Evolutionary conservation across 2,329 filamentous ascomycete genomes (phyloP).

Genomic region (Hypomyces perniciosus): DNA sequence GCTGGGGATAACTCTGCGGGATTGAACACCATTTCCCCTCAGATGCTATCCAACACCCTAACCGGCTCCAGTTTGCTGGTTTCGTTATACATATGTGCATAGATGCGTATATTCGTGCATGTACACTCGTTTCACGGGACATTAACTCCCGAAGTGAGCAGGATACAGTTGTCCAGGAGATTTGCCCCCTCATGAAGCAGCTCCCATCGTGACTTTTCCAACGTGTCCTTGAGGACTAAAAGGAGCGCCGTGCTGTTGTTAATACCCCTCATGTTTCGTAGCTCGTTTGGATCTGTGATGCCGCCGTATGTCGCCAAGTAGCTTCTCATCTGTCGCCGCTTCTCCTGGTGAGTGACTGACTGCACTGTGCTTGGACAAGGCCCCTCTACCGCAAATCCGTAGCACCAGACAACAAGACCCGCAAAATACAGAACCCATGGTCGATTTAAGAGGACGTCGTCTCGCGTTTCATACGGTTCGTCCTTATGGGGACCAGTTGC

Average conservation of each 20-base stretch:
- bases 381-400: constrained; percentile 86
- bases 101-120: neutral
- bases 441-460: constrained; percentile 84
- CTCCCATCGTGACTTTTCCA: constrained; percentile 83
- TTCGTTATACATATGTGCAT: neutral
- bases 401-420: constrained; percentile 87
- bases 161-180: constrained; percentile 73
- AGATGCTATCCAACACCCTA: neutral
- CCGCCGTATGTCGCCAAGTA: constrained; percentile 70
- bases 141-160: constrained; percentile 28
- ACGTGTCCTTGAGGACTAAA: constrained; percentile 74
- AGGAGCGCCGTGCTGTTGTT: constrained; percentile 80
- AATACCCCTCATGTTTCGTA: constrained; percentile 66
- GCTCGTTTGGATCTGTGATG: constrained; percentile 68
- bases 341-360: constrained; percentile 56
- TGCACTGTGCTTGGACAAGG: constrained; percentile 50
- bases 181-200: constrained; percentile 80
- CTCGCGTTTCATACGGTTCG: constrained; percentile 67
- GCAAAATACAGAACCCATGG: constrained; percentile 97
- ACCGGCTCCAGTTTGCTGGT: no score
- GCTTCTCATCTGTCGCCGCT: constrained; percentile 69
- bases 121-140: constrained; percentile 16
- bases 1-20: neutral
- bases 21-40: neutral
- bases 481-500: constrained; percentile 36